These are phyloP conservation scores for Ensete ventricosum DNA, from an alignment of 176 grass and related monocot species.

Conservation along the genomic window DNA sequence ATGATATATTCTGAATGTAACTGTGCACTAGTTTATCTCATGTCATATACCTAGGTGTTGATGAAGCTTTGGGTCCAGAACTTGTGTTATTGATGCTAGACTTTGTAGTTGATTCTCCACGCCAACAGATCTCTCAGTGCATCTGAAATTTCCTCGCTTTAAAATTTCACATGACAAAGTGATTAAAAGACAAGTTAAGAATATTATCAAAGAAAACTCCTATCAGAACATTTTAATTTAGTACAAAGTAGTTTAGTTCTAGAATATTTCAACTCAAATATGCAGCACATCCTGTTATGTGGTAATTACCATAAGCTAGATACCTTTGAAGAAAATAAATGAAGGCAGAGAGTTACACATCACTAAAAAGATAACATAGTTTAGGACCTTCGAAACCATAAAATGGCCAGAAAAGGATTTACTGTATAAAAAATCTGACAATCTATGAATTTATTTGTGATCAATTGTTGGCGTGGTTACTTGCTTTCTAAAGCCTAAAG, in stretches of 20 bases:
- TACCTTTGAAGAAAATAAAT: neutral
- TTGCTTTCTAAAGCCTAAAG: no score
- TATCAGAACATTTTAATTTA: neutral
- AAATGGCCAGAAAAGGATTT: no score
- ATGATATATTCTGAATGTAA: neutral
- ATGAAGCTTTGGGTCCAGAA: slow-evolving; percentile 92
- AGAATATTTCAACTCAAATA: neutral
- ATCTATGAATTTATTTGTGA: no score
- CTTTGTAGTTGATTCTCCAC: slow-evolving; percentile 89
- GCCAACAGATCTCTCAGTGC: slow-evolving; percentile 88
- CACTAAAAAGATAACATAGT: neutral
- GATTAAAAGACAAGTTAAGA: slow-evolving; percentile 26
- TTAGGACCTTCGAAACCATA: no score
- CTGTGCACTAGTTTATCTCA: neutral
- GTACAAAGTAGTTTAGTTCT: neutral
- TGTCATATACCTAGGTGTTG: slow-evolving; percentile 73
- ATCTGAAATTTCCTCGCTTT: slow-evolving; percentile 98
- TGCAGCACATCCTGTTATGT: neutral
- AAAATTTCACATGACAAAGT: slow-evolving; percentile 42
- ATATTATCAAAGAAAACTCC: slow-evolving; percentile 16
- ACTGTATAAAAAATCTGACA: no score
- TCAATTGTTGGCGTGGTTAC: no score
- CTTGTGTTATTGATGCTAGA: slow-evolving; percentile 93
- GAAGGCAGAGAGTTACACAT: neutral
- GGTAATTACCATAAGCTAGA: neutral